These are phyloP conservation scores for Plenodomus biglobosus DNA, from an alignment of 2,329 filamentous ascomycete species.

Conservation along the genomic window DNA sequence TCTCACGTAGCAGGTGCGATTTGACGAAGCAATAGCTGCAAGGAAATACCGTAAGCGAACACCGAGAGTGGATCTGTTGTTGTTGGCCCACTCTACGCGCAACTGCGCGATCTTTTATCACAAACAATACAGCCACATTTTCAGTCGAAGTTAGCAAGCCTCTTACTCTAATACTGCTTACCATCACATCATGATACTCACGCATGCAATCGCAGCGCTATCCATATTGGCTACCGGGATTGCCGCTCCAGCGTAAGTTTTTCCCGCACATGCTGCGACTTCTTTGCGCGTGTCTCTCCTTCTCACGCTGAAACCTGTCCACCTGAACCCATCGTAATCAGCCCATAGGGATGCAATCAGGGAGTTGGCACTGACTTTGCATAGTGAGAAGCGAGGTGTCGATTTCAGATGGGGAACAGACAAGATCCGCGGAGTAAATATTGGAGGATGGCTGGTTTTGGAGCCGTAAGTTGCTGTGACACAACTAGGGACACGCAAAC, in stretches of 20 bases:
- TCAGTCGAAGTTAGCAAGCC: conserved; percentile 3
- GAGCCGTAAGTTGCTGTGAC: conserved; percentile 43
- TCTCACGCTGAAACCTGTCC: neutral
- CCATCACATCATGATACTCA: conserved; percentile 30
- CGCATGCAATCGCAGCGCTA: conserved; percentile 21
- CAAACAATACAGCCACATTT: conserved; percentile 8
- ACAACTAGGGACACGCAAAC: neutral
- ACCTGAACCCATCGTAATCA: too few species aligned
- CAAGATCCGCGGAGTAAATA: conserved; percentile 55
- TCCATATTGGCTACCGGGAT: conserved; percentile 26
- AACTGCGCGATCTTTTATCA: neutral
- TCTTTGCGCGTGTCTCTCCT: neutral
- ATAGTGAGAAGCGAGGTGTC: conserved; percentile 38
- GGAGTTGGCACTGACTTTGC: conserved; percentile 11
- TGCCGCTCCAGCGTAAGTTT: conserved; percentile 38
- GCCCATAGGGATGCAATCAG: neutral
- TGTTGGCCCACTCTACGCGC: neutral
- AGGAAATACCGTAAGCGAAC: conserved; percentile 3
- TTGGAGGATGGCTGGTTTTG: conserved; percentile 55
- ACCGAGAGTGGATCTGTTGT: neutral
- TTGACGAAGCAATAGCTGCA: conserved; percentile 1
- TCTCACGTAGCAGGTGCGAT: conserved; percentile 5
- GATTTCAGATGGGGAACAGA: conserved; percentile 53
- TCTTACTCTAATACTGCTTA: conserved; percentile 10
- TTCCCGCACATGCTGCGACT: neutral